Percentiles rank a stretch among this genome's conserved stretches.
Conservation (phyloP, 208 protist species). For the Wallacemonas sp. region DNA sequence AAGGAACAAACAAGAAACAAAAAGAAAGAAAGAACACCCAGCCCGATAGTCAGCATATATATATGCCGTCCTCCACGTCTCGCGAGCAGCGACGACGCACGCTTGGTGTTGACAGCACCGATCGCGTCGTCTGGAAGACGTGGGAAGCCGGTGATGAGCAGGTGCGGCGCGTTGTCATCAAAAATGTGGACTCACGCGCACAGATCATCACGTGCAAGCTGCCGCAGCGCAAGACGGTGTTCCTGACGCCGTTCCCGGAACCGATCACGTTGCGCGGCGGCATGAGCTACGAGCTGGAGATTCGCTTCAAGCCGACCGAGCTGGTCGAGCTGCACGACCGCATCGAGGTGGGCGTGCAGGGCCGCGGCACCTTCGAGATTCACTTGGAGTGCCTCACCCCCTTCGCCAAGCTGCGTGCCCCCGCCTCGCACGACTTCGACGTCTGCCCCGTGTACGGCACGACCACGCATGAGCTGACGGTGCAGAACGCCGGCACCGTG, state of each 20-base stretch:
- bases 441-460: constrained; percentile 76
- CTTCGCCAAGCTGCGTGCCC: constrained; percentile 51
- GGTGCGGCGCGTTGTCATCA: constrained; percentile 81
- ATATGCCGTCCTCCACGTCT: constrained; percentile 1
- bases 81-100: constrained; percentile 64
- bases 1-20: neutral
- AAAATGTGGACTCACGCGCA: constrained; percentile 72
- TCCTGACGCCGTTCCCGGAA: constrained; percentile 90
- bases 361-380: constrained; percentile 78
- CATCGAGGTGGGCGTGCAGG: constrained; percentile 79
- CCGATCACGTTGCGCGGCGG: constrained; percentile 78
- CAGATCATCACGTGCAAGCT: constrained; percentile 84
- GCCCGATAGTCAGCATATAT: neutral
- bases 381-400: constrained; percentile 82
- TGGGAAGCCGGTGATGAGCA: constrained; percentile 90
- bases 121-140: constrained; percentile 80
- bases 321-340: constrained; percentile 73
- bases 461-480: constrained; percentile 41
- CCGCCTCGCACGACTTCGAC: constrained; percentile 84
- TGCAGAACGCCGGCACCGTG: constrained; percentile 84
- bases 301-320: constrained; percentile 77
- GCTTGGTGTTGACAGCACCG: constrained; percentile 83
- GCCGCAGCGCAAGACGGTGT: constrained; percentile 66
- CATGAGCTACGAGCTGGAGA: constrained; percentile 71
- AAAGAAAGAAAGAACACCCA: neutral